phyloP scores from a whole-genome alignment of 2,329 filamentous ascomycete genomes.

The Hypoxylon sp. region DNA sequence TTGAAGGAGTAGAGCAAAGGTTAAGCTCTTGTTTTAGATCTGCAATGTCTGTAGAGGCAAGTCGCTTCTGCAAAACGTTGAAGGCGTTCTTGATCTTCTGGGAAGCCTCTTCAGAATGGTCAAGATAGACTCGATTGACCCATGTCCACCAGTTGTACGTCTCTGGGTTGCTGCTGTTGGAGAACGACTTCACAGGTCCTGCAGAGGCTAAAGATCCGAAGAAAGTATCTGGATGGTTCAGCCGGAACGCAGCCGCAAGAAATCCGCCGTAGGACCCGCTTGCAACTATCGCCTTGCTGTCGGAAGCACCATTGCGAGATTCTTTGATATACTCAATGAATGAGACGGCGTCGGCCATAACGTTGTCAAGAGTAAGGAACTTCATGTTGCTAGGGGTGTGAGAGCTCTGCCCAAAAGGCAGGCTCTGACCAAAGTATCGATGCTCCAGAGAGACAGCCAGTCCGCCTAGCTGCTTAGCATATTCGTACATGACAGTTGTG shows the following conservation, averaged over 20 bases:
- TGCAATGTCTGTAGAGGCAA: background rate
- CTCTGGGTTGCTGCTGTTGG: slow-evolving; percentile 18
- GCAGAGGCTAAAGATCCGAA: slow-evolving; percentile 21
- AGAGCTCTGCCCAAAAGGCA: slow-evolving; percentile 11
- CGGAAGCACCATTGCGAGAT: slow-evolving; percentile 7
- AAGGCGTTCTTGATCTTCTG: slow-evolving; percentile 22
- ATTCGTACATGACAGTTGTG: slow-evolving; percentile 23
- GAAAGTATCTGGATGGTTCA: slow-evolving; percentile 21
- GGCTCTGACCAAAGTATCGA: slow-evolving; percentile 26
- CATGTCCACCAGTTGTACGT: slow-evolving; percentile 28
- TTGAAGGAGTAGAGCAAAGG: slow-evolving; percentile 21
- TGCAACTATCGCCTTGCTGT: slow-evolving; percentile 19
- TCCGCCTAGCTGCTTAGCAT: slow-evolving; percentile 17
- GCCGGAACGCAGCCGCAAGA: slow-evolving; percentile 19
- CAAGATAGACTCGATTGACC: slow-evolving; percentile 23
- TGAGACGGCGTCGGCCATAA: slow-evolving; percentile 24
- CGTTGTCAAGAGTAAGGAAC: slow-evolving; percentile 23
- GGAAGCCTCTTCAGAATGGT: slow-evolving; percentile 20
- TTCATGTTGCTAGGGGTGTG: slow-evolving; percentile 19
- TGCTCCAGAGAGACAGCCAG: slow-evolving; percentile 23
- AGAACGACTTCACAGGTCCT: slow-evolving; percentile 22
- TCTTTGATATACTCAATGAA: slow-evolving; percentile 19
- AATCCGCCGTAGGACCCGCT: slow-evolving; percentile 27
- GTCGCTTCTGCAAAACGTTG: slow-evolving; percentile 4
- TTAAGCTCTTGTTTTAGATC: slow-evolving; percentile 15